Evolutionary conservation across 2,329 filamentous ascomycete genomes (phyloP).

Genomic region (Ilyonectria robusta): DNA sequence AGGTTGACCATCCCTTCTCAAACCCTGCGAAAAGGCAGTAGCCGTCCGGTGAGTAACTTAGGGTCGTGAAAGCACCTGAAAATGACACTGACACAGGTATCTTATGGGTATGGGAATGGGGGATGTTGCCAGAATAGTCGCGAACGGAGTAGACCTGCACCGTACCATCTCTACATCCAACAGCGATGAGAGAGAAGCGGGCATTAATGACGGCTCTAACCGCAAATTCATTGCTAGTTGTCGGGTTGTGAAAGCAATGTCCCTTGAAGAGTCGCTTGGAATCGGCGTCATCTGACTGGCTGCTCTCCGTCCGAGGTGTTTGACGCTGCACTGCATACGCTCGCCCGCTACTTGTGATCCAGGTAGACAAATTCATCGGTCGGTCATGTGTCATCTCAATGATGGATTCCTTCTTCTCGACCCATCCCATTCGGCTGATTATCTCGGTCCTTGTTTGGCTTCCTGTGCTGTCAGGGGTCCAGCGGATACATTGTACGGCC

Average conservation of each 20-base stretch:
- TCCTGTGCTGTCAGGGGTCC: constrained; percentile 86
- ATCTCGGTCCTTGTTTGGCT: constrained; percentile 93
- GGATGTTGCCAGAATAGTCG: constrained; percentile 94
- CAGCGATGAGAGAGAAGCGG: constrained; percentile 91
- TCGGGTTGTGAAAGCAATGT: constrained; percentile 88
- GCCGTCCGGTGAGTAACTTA: constrained; percentile 93
- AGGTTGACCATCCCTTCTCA: constrained; percentile 92
- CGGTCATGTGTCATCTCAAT: constrained; percentile 92
- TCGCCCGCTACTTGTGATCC: constrained; percentile 90
- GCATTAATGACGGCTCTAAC: constrained; percentile 89
- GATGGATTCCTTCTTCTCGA: constrained; percentile 83
- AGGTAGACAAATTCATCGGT: constrained; percentile 95
- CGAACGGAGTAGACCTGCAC: constrained; percentile 92
- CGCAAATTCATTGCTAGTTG: constrained; percentile 71
- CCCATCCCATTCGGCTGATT: constrained; percentile 87
- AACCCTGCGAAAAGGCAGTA: constrained; percentile 97
- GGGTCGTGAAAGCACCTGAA: constrained; percentile 79
- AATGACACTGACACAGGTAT: constrained; percentile 76
- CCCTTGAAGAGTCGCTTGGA: constrained; percentile 84
- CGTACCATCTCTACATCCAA: constrained; percentile 84
- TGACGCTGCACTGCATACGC: constrained; percentile 92
- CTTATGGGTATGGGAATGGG: constrained; percentile 83
- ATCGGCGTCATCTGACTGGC: constrained; percentile 61
- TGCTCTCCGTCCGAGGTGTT: constrained; percentile 55
- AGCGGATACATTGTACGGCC: constrained; percentile 96